Evolutionary conservation across 1,284 basidiomycete genomes (phyloP), one percentile per base, ranked within the genome.

Genomic region (Somion occarium): DNA sequence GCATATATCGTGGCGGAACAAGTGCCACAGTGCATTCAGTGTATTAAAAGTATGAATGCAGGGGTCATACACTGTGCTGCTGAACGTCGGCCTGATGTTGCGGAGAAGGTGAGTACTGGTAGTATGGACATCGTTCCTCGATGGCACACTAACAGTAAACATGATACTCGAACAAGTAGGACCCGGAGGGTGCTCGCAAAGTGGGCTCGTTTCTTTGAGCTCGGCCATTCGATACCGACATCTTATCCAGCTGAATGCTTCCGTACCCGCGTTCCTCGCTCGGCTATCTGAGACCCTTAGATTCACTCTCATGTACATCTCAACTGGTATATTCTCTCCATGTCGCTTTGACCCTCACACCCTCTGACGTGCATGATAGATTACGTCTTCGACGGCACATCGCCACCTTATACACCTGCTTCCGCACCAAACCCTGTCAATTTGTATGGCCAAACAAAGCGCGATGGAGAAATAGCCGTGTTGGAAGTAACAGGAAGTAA

Each of bases 11-110:
- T 23, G 34, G 37, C 39, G 23, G 26, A 42, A 27, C 48, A 22
- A n/a, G 19, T n/a, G 18, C 19, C 9, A 18, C 11, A 20, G 13
- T 47, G 13, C n/a, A 37, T n/a, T 44, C n/a, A 34, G 30, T 13
- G 11, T 20, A 23, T 15, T 44, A 15, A 26, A n/a, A 12, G 48
- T 15, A 47, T 52, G 43, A 57, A 44, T 39, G 34, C 50, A 87
- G 86, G 86, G 83, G 78, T 92, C 24, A 81, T 93, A 19, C 91
- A 93, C 60, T 91, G 89, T 57, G 91, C 91, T 13, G 91, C 91
- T 2, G 91, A 93, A 66, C 73, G 91, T 52, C 73, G 89, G 46
- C 90, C 91, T 1, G 90, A 93, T 62, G 86, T 88, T 23, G 89
- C 88, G 50, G 86, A 89, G 64, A 86, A 84, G 73, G 88, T 85